Evolutionary conservation across 2,329 filamentous ascomycete genomes (phyloP), one percentile per base, ranked within the genome.

Genomic region (Sporothrix inflata): DNA sequence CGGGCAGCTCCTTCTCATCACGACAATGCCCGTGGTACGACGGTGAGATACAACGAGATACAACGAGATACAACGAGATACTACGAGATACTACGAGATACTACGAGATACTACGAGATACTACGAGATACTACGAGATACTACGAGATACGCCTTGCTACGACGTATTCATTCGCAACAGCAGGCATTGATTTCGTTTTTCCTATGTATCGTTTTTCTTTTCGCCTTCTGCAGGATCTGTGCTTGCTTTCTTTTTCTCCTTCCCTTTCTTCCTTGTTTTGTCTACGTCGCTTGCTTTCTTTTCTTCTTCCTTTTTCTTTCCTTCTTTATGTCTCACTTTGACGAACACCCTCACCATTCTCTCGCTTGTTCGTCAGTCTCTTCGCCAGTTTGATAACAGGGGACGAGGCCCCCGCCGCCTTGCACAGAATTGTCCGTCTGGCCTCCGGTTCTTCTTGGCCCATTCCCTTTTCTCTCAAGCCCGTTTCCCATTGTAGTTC

Each of bases 31-130:
- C 19, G 34, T 40, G 12, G 53, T 60, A 61, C 55, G 30, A 61
- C 55, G 30, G 55, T 40, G 55, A 61, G 55, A 61, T 40, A 61
- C 55, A 27, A 57, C 53, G 27, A n/a, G 53, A 57, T 34, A 57
- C 27, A 9, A 19, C 5, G 45, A 45, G 14, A 19, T 14, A 47
- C 14, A 4, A 47, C 12, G 42, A 47, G 5, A 1, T 47, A 34
- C 6, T 3, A 45, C 40, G 40, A 45, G 14, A 19, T 14, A 47
- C 14, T 1, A 47, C 12, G 42, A 47, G 5, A 1, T 47, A 34
- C 6, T 45, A 16, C 40, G 40, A 9, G 4, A 14, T 14, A 45
- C 3, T 45, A 16, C 40, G 40, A 11, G 40, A 45, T 14, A 45
- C 11, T 45, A 12, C 16, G 40, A 45, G 40, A 45, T 45, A 45